Percentiles rank a stretch among this genome's conserved stretches.
These are phyloP conservation scores for Phytopythium aichiense DNA, from an alignment of 352 stramenopile genomes.

Conservation along the genomic window DNA sequence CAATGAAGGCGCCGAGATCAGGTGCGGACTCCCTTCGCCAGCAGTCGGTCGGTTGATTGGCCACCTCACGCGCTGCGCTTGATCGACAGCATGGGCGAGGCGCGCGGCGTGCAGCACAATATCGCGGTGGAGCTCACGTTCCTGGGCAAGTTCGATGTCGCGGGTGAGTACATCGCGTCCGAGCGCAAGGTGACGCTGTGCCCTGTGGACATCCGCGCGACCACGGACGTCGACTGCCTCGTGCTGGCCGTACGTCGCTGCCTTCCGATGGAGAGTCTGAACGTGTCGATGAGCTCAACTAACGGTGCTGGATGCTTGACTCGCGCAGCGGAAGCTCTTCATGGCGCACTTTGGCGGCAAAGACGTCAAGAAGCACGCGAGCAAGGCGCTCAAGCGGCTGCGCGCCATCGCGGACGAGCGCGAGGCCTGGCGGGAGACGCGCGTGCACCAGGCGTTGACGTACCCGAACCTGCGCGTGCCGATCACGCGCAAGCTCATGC, in stretches of 20 bases:
- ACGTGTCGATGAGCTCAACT: no score
- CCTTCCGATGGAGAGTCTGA: not conserved
- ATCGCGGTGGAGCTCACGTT: conserved; percentile 76
- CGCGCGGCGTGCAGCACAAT: conserved; percentile 52
- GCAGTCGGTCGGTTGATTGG: no score
- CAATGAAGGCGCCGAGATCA: conserved; percentile 54
- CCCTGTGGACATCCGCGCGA: conserved; percentile 69
- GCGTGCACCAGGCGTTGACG: conserved; percentile 59
- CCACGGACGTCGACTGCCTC: conserved; percentile 66
- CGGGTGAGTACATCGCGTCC: conserved; percentile 71
- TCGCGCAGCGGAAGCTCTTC: conserved; percentile 65
- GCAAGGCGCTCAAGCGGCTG: conserved; percentile 38
- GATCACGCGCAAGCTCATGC: conserved; percentile 84
- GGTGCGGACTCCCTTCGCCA: conserved; percentile 14
- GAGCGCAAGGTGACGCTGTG: conserved; percentile 65
- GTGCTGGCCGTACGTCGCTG: conserved; percentile 54
- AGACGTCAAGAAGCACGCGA: conserved; percentile 59
- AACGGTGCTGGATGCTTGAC: not conserved
- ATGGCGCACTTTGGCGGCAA: conserved; percentile 60
- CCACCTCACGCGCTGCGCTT: not conserved
- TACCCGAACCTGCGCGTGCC: conserved; percentile 69
- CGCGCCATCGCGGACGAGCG: conserved; percentile 47
- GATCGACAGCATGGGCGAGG: conserved; percentile 45
- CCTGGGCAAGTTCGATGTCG: conserved; percentile 76
- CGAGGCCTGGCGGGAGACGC: conserved; percentile 71